Evolutionary conservation across 2,329 filamentous ascomycete species (phyloP), one percentile per base, ranked within the genome.

Genomic region (Pleomassaria siparia): DNA sequence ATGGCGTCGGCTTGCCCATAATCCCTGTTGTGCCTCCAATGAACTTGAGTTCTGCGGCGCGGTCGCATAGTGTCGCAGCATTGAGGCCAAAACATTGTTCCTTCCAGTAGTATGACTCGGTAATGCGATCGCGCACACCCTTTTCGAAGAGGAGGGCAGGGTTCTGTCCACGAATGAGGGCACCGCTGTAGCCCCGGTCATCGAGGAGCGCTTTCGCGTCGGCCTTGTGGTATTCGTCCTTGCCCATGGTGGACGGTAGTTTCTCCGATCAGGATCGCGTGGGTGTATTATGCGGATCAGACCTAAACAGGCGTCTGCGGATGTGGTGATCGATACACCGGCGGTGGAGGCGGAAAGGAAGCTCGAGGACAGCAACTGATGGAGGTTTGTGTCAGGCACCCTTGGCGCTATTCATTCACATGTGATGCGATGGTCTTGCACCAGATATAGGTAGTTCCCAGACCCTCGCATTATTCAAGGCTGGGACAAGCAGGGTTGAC

Each of bases 81-180:
- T 97, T 99, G 56, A 99, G 80, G 33, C 88, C 94, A 73, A 97
- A 99, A 71, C 94, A 96, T 75, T 96, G 91, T 74, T 97, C 94
- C 73, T 96, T 96, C 88, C 91, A 99, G 77, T 96, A 99, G 75
- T 96, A 95, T 44, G 85, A 89, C 66, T 96, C 91, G 59, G 91
- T 85, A 72, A 99, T 96, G 67, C 94, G 91, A 74, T 99, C 94
- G 66, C 89, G 88, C 56, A 96, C 90, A 32, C 91, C 88, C 71
- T 95, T 96, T 72, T 97, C 92, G 80, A 97, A 88, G 50, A 97
- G 88, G 4, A 88, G 91, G n/a, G 91, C 89, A 1, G 92, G 92
- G 74, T 96, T 96, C 64, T 95, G 87, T 51, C 91, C 91, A 69
- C 92, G 91, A 54, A 94, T 86, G 18, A 95, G 82, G 28, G 84